Percentiles rank a stretch among this genome's conserved stretches.
Evolutionary conservation across 805 yeast genomes (phyloP).

Genomic region (Nakazawaea laoshanensis): DNA sequence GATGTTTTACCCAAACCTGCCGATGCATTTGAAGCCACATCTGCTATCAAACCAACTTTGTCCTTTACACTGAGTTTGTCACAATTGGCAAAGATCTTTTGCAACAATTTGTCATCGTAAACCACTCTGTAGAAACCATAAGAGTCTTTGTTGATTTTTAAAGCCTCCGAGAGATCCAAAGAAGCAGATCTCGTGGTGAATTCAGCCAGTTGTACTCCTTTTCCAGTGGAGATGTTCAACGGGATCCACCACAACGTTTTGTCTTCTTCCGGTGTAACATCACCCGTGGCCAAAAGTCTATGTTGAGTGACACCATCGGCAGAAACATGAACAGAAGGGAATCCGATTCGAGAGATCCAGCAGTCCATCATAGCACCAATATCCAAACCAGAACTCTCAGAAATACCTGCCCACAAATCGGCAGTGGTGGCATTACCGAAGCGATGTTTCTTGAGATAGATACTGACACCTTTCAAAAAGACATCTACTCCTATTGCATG

Average conservation of each 20-base stretch:
- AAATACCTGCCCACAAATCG: slow-evolving; percentile 64
- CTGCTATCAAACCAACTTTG: slow-evolving; percentile 48
- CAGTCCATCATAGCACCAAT: slow-evolving; percentile 47
- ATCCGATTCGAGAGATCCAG: slow-evolving; percentile 73
- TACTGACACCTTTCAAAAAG: slow-evolving; percentile 67
- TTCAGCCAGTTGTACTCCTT: too few species aligned
- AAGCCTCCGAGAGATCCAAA: slow-evolving; percentile 6
- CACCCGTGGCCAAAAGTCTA: slow-evolving; percentile 59
- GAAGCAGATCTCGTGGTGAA: background rate
- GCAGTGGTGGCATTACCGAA: slow-evolving; percentile 67
- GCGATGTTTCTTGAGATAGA: slow-evolving; percentile 53
- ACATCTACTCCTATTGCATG: slow-evolving; percentile 58
- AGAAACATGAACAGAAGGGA: slow-evolving; percentile 53
- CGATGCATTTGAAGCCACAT: slow-evolving; percentile 37
- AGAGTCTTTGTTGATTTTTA: slow-evolving; percentile 42
- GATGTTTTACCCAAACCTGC: slow-evolving; percentile 34
- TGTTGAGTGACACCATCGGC: slow-evolving; percentile 36
- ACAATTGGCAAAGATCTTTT: slow-evolving; percentile 30
- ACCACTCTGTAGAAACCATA: slow-evolving; percentile 47
- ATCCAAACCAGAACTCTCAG: slow-evolving; percentile 55
- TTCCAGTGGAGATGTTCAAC: slow-evolving; percentile 24
- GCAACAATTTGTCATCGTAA: slow-evolving; percentile 34
- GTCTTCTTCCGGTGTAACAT: slow-evolving; percentile 49
- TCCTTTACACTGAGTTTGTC: slow-evolving; percentile 33
- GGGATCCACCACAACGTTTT: slow-evolving; percentile 54